Conservation (phyloP, 495 filamentous ascomycete species). For the Aspergillus leporis region DNA sequence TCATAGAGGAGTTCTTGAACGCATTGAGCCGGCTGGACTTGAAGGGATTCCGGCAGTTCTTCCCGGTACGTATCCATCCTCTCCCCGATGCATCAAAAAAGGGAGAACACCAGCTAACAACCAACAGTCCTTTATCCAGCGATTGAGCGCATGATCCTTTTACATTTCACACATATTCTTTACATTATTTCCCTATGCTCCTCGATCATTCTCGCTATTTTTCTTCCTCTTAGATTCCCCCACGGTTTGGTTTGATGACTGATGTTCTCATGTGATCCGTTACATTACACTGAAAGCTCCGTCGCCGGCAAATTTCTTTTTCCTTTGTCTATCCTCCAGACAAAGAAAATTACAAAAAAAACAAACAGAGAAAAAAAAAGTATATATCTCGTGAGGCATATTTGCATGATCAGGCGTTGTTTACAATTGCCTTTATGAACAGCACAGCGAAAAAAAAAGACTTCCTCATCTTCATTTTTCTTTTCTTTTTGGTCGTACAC, state of each 20-base stretch:
- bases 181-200: conserved; percentile 17
- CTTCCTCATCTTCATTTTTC: not conserved
- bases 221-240: conserved; percentile 46
- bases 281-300: conserved; percentile 8
- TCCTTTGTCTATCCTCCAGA: not conserved
- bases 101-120: conserved; percentile 13
- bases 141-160: conserved; percentile 44
- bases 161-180: conserved; percentile 15
- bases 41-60: conserved; percentile 57
- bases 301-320: conserved; percentile 2
- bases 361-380: not conserved
- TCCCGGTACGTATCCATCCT: conserved; percentile 43
- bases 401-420: conserved; percentile 16
- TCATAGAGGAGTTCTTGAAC: conserved; percentile 56
- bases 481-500: not conserved
- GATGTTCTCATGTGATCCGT: conserved; percentile 20
- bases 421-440: not conserved
- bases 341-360: not conserved
- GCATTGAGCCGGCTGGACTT: conserved; percentile 51
- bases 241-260: conserved; percentile 35
- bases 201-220: conserved; percentile 17
- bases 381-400: conserved; percentile 12
- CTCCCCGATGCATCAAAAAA: not conserved
- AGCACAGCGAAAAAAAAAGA: not conserved
- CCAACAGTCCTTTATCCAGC: conserved; percentile 47